Evolutionary conservation across 2,329 filamentous ascomycete species (phyloP).

Genomic region (Aspergillus quadrilineatus): DNA sequence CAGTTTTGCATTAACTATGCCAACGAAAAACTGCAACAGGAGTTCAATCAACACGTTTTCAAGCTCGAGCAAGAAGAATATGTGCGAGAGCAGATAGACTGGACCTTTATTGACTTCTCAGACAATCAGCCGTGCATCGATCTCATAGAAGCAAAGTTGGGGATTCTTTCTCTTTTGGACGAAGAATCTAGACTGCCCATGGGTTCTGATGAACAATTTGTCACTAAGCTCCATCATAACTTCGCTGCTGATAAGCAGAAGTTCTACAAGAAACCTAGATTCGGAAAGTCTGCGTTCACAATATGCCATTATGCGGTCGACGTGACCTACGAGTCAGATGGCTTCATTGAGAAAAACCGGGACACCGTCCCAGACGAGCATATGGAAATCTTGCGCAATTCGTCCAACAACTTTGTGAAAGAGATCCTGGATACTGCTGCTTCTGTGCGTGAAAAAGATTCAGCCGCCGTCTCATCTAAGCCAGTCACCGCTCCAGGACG

Average conservation of each 20-base stretch:
- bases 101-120: conserved; percentile 99
- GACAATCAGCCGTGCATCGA: conserved; percentile 99
- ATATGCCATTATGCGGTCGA: conserved; percentile 98
- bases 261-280: conserved; percentile 98
- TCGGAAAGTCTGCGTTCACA: conserved; percentile 95
- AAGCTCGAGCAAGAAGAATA: conserved; percentile 99
- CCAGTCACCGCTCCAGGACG: conserved; percentile 69
- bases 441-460: conserved; percentile 86
- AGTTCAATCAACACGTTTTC: conserved; percentile 99
- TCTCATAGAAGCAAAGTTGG: conserved; percentile 93
- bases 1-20: conserved; percentile 99
- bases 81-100: conserved; percentile 91
- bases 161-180: conserved; percentile 86
- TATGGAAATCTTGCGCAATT: conserved; percentile 84
- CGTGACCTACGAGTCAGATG: conserved; percentile 97
- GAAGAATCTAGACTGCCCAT: conserved; percentile 96
- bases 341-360: conserved; percentile 99
- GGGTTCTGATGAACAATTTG: conserved; percentile 96
- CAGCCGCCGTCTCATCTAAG: conserved; percentile 66
- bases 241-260: conserved; percentile 87
- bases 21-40: conserved; percentile 98
- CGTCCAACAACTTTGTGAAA: conserved; percentile 79
- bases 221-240: conserved; percentile 93
- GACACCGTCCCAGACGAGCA: conserved; percentile 98
- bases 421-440: conserved; percentile 83